Evolutionary conservation across 2,329 filamentous ascomycete species (phyloP).

Genomic region (Talaromyces sp.): DNA sequence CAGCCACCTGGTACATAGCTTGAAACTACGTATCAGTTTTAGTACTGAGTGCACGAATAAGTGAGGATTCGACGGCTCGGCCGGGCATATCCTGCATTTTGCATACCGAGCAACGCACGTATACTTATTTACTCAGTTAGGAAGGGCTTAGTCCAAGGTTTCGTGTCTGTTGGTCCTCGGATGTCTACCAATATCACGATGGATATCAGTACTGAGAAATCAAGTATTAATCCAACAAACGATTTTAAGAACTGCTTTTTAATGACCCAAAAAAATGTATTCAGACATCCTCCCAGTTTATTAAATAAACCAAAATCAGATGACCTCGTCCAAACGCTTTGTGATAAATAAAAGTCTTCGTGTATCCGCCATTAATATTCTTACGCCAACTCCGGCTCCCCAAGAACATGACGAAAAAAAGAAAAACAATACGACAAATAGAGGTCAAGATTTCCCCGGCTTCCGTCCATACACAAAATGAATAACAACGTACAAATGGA

Average conservation of each 20-base stretch:
- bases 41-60: too few species aligned
- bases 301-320: not conserved
- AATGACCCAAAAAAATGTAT: not conserved
- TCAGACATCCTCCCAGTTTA: not conserved
- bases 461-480: constrained; percentile 21
- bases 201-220: too few species aligned
- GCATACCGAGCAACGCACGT: too few species aligned
- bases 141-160: too few species aligned
- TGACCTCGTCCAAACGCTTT: not conserved
- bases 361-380: not conserved
- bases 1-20: too few species aligned
- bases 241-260: not conserved
- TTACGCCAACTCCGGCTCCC: not conserved
- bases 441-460: constrained; percentile 1
- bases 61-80: too few species aligned
- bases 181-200: too few species aligned
- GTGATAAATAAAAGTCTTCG: not conserved
- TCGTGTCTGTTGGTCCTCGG: too few species aligned
- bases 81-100: too few species aligned
- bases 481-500: constrained; percentile 20
- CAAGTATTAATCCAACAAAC: not conserved
- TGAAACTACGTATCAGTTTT: too few species aligned
- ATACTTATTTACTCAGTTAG: too few species aligned
- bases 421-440: not conserved
- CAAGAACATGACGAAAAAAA: not conserved